Base-by-base conservation (phyloP, 495 filamentous ascomycete species). In the Penicillium paxilli region DNA sequence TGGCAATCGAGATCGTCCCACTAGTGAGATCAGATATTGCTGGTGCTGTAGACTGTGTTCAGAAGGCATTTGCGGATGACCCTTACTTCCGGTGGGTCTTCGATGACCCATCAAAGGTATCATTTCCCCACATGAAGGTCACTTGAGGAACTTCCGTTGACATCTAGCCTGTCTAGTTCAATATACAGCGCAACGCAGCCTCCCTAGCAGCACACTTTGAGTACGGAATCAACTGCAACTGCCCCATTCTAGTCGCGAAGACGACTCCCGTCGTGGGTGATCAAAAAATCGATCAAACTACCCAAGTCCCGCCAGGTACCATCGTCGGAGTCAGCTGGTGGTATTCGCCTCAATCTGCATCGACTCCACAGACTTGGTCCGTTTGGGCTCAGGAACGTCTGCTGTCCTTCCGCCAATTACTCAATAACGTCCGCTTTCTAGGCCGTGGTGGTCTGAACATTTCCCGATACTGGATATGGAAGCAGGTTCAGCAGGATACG, bases 301-400 rank as follows among this genome's bases (percentile, higher is more conserved):
- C 58, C 35, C 57, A 30, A 8, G 16, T 65, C 21, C 22, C 58
- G 24, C 47, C 59, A 8, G 64, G 65, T 9, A 52, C 51, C 17
- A 75, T 89, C 32, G 76, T 87, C 53, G 86, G 86, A 5, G 77
- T 84, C 47, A 76, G 81, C 47, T 86, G 83, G 77, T 89, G 86
- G 86, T 71, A 83, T 42, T 74, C 77, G 0, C 86, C 86, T 0
- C 68, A 68, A 16, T 63, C 61, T 3, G 59, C 63, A 1, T 65
- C 59, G 20, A 47, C 67, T 38, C 68, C 75, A 5, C 65, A 73
- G 42, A 72, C 69, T 41, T 87, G 84, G 80, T 59, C 68, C n/a
- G 68, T 75, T 37, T 86, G 79, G 77, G 59, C 75, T 5, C 80
- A 84, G 40, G 70, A 66, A 49, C 87, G 83, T 80, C 70, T 74